phyloP scores from a whole-genome alignment of 768 basidiomycete species.

The Tephrocybe sp. region DNA sequence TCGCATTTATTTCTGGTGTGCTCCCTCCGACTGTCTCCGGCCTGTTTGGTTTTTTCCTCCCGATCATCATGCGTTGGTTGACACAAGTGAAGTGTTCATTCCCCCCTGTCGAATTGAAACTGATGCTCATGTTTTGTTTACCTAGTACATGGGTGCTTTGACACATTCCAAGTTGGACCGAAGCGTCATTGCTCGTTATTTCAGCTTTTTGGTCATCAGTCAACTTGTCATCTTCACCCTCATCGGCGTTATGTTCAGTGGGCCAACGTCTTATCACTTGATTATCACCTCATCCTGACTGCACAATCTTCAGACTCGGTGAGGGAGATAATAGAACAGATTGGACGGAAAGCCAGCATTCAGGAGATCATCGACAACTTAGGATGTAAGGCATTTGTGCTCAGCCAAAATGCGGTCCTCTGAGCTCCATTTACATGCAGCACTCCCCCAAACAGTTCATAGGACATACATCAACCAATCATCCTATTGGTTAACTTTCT shows the following conservation, averaged over 20 bases:
- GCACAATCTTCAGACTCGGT: slow-evolving; percentile 34
- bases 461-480: slow-evolving; percentile 88
- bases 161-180: slow-evolving; percentile 85
- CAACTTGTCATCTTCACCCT: slow-evolving; percentile 94
- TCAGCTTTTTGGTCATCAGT: slow-evolving; percentile 89
- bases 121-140: slow-evolving; percentile 47
- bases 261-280: slow-evolving; percentile 29
- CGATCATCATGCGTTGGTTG: slow-evolving; percentile 88
- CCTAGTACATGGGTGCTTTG: slow-evolving; percentile 57
- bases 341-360: slow-evolving; percentile 45
- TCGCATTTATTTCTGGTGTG: slow-evolving; percentile 89
- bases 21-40: slow-evolving; percentile 88
- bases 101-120: slow-evolving; percentile 61
- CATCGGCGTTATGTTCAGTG: slow-evolving; percentile 88
- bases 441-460: slow-evolving; percentile 72
- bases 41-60: slow-evolving; percentile 87
- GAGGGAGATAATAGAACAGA: slow-evolving; percentile 40
- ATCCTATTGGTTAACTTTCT: slow-evolving; percentile 92
- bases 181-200: slow-evolving; percentile 90
- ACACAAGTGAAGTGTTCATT: slow-evolving; percentile 51
- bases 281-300: neutral
- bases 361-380: slow-evolving; percentile 46
- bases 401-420: neutral
- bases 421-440: slow-evolving; percentile 31
- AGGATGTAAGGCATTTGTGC: slow-evolving; percentile 34